These are phyloP conservation scores for Fusarium hainanense DNA, from an alignment of 2,329 filamentous ascomycete genomes.

Conservation along the genomic window DNA sequence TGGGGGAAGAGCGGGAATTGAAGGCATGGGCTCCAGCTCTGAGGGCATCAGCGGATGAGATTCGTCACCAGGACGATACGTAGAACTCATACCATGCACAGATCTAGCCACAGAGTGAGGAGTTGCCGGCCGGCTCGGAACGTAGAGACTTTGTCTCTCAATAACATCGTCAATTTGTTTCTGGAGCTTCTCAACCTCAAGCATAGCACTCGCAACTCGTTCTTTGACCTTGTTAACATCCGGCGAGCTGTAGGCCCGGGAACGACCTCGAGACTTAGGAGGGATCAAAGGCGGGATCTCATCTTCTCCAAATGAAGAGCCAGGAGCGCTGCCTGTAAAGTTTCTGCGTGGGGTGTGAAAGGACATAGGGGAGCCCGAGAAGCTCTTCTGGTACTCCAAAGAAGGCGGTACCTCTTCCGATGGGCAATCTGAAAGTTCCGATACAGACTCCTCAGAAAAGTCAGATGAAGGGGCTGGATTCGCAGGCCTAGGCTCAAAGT, in stretches of 20 bases:
- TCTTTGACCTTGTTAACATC: slow-evolving; percentile 64
- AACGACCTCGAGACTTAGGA: slow-evolving; percentile 53
- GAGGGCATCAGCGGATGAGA: slow-evolving; percentile 32
- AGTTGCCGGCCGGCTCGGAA: slow-evolving; percentile 64
- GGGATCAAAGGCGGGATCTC: slow-evolving; percentile 54
- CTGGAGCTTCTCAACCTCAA: slow-evolving; percentile 69
- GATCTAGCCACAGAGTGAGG: slow-evolving; percentile 54
- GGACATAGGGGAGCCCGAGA: slow-evolving; percentile 60
- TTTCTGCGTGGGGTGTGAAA: slow-evolving; percentile 66
- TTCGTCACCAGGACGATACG: slow-evolving; percentile 11
- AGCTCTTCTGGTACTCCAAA: slow-evolving; percentile 56
- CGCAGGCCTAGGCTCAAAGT: slow-evolving; percentile 57
- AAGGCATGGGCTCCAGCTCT: slow-evolving; percentile 64
- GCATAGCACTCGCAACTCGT: slow-evolving; percentile 66
- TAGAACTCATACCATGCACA: slow-evolving; percentile 48
- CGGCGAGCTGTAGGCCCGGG: slow-evolving; percentile 59
- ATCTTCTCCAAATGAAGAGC: slow-evolving; percentile 43
- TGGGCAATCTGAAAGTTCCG: slow-evolving; percentile 41
- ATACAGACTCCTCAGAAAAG: slow-evolving; percentile 49
- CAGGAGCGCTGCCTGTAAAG: slow-evolving; percentile 40
- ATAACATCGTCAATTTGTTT: slow-evolving; percentile 69
- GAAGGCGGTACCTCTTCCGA: slow-evolving; percentile 48
- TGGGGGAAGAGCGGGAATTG: slow-evolving; percentile 67
- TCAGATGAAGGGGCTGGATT: slow-evolving; percentile 49
- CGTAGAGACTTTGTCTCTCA: slow-evolving; percentile 69